A percentile compares a stretch with the other conserved stretches of the same genome.
Evolutionary conservation across 2,329 filamentous ascomycete species (phyloP).

Genomic region (Aspergillus sp.): DNA sequence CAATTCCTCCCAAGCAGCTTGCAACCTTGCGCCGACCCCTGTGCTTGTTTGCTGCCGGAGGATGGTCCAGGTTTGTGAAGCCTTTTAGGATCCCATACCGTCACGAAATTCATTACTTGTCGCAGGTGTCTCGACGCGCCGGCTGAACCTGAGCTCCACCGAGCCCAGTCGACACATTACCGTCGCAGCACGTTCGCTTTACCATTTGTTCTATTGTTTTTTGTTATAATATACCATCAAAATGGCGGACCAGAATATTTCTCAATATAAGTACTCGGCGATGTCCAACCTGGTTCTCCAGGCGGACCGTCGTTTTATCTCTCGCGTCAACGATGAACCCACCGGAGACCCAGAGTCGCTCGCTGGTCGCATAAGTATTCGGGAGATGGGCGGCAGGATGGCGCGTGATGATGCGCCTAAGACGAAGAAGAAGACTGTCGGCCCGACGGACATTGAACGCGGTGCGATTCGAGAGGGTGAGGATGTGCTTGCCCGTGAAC

Average conservation of each 20-base stretch:
- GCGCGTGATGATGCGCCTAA: conserved; percentile 78
- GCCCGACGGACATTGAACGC: conserved; percentile 69
- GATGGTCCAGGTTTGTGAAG: conserved; percentile 42
- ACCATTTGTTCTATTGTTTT: conserved; percentile 23
- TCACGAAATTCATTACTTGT: conserved; percentile 28
- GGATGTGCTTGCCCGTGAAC: conserved; percentile 79
- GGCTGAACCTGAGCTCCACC: conserved; percentile 36
- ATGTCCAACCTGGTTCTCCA: conserved; percentile 99
- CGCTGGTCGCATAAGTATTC: conserved; percentile 87
- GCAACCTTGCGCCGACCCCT: conserved; percentile 30
- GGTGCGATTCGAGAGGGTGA: conserved; percentile 77
- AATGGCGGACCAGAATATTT: conserved; percentile 77
- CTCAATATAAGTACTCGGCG: conserved; percentile 98
- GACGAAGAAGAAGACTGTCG: conserved; percentile 70
- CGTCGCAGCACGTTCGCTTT: conserved; percentile 31
- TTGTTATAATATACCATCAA: conserved; percentile 31
- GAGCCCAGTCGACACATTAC: conserved; percentile 30
- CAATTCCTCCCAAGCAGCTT: conserved; percentile 23
- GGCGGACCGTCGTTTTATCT: conserved; percentile 95
- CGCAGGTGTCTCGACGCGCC: conserved; percentile 35
- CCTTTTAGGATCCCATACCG: conserved; percentile 25
- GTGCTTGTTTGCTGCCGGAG: conserved; percentile 33
- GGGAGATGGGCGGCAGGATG: conserved; percentile 88
- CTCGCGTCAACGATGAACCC: conserved; percentile 87
- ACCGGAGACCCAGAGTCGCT: conserved; percentile 97